Base-by-base conservation (phyloP, 352 stramenopile genomes). In the Phytophthora brassicae region DNA sequence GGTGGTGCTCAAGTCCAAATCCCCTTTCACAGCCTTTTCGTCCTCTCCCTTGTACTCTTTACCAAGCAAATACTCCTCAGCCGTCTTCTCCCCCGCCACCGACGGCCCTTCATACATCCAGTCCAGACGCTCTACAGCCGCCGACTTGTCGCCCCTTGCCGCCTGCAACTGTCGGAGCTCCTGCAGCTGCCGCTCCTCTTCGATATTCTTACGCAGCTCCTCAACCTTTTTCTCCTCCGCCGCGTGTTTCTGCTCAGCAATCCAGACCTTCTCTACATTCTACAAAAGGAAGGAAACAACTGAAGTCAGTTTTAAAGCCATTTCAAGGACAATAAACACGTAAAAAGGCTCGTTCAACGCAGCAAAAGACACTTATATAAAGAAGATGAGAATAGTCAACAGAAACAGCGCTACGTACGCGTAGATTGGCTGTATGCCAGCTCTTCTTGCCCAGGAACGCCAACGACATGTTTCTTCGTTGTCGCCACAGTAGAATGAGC, bases 241-340 rank as follows among this genome's bases (percentile, higher is more conserved):
- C 35, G 83, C 88, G 63, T 98, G 83, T 68, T 97, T 94, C 64
- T 99, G 95, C 83, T 99, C 96, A 9, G 92, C 95, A 44, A 98
- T 85, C 96, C 95, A 98, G 42, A 99, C 96, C 73, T 98, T 98
- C 83, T 99, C 96, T 51, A 98, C 92, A 90, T 99, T 99, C 76
- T 97, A 11, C 39, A 33, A 42, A 31, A 54, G n/a, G 57, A 24
- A 72, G 7, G 56, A 39, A 64, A 31, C 44, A 39, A n/a, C n/a
- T n/a, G n/a, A 45, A 16, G 11, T 49, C 28, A 60, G 48, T 52
- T 17, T 43, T 16, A 45, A 11, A 33, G 13, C 31, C 20, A 42
- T 14, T 52, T 65, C 28, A 31, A 26, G 13, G 2, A 14, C 7
- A 26, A 43, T 12, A 39, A 39, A 4, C 1, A 33, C 17, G 26